These are phyloP conservation scores for Aspergillus tanneri DNA, from an alignment of 2,329 filamentous ascomycete genomes.

Conservation along the genomic window DNA sequence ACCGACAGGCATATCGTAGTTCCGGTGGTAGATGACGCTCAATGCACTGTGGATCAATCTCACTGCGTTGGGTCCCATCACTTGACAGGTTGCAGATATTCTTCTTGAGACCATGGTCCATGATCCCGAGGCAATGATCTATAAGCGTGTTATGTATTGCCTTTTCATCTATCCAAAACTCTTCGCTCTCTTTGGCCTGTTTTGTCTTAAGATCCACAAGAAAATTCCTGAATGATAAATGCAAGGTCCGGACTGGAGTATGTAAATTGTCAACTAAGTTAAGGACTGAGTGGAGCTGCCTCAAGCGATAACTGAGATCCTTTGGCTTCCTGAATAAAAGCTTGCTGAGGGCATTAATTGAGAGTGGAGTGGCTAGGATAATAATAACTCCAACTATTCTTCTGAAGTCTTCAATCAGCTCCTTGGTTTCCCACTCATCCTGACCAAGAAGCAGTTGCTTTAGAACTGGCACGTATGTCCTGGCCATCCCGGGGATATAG, in stretches of 20 bases:
- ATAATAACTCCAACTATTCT: conserved; percentile 25
- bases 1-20: conserved; percentile 27
- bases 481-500: conserved; percentile 18
- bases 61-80: conserved; percentile 1
- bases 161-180: conserved; percentile 36
- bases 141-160: conserved; percentile 29
- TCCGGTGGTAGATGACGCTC: conserved; percentile 18
- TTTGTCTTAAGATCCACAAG: conserved; percentile 19
- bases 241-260: conserved; percentile 20
- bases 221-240: conserved; percentile 36
- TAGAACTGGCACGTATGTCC: conserved; percentile 25
- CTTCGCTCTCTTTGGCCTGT: conserved; percentile 9
- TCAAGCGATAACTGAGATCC: conserved; percentile 10
- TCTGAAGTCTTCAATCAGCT: conserved; percentile 19
- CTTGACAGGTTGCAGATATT: conserved; percentile 18
- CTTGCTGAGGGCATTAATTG: conserved; percentile 13
- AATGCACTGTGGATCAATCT: conserved; percentile 17
- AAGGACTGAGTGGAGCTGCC: conserved; percentile 22
- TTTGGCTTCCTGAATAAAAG: conserved; percentile 10
- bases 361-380: conserved; percentile 22
- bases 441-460: conserved; percentile 14
- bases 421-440: conserved; percentile 8
- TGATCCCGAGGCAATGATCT: conserved; percentile 25
- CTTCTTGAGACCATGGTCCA: conserved; percentile 12
- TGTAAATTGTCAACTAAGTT: conserved; percentile 11